Conservation (phyloP, 2,329 filamentous ascomycete genomes). For the Colletotrichum acutatum region DNA sequence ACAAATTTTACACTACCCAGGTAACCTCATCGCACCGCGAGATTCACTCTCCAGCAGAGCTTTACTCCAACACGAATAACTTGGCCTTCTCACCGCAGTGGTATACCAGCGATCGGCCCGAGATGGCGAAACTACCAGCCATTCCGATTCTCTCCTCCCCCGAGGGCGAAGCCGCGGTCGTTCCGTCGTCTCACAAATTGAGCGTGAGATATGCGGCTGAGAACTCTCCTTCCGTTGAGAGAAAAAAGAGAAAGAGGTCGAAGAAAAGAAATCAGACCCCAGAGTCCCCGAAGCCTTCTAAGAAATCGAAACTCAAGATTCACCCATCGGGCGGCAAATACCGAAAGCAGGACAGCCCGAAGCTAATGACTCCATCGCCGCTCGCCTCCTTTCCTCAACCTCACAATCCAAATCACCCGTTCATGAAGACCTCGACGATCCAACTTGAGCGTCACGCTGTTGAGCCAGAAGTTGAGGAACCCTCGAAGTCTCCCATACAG, state of each 20-base stretch:
- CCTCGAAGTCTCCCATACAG: background rate
- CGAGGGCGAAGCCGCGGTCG: background rate
- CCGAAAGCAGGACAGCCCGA: background rate
- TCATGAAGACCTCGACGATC: background rate
- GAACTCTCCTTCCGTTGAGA: background rate
- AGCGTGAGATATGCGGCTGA: background rate
- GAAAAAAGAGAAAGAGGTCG: background rate
- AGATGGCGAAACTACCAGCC: background rate
- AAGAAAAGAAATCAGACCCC: background rate
- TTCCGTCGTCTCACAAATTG: background rate
- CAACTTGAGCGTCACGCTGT: background rate
- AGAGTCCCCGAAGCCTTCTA: background rate
- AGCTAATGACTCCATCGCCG: background rate
- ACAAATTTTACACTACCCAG: too few relatives aligned
- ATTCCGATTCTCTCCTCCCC: background rate
- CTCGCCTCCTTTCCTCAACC: background rate
- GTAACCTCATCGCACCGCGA: too few relatives aligned
- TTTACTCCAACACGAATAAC: too few relatives aligned
- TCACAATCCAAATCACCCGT: background rate
- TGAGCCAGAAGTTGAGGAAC: background rate
- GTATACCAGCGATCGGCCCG: rapidly evolving
- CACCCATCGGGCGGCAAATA: background rate
- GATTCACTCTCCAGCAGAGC: too few relatives aligned
- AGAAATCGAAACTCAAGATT: background rate
- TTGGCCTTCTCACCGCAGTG: too few relatives aligned